Evolutionary conservation across 805 yeast genomes (phyloP).

Genomic region (Sporopachydermia quercuum): DNA sequence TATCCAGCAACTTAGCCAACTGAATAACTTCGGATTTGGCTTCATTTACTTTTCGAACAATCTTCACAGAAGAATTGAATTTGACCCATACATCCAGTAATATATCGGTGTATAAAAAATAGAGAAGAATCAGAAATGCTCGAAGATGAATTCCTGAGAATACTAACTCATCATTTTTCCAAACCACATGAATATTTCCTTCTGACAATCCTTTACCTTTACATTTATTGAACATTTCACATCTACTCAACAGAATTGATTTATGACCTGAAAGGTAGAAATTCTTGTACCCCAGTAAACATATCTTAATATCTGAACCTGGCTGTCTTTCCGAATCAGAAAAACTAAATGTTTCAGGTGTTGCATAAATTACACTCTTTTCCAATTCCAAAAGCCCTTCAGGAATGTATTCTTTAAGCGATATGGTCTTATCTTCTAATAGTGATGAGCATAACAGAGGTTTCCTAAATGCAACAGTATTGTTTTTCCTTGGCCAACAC

Average conservation of each 20-base stretch:
- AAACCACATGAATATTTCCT: slow-evolving; percentile 15
- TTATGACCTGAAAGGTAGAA: slow-evolving; percentile 15
- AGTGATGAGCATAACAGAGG: neutral
- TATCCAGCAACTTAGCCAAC: slow-evolving; percentile 2
- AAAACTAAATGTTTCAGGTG: neutral
- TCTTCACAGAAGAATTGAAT: neutral
- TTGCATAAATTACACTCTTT: neutral
- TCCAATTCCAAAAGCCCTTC: neutral
- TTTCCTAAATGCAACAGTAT: neutral
- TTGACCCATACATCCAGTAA: slow-evolving; percentile 7
- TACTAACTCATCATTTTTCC: slow-evolving; percentile 14
- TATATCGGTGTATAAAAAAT: slow-evolving; percentile 16
- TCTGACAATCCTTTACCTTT: slow-evolving; percentile 3
- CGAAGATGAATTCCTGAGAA: slow-evolving; percentile 10
- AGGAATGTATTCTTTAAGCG: neutral
- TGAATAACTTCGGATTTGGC: slow-evolving; percentile 1
- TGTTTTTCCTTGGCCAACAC: neutral
- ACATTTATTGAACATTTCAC: slow-evolving; percentile 14
- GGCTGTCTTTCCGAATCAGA: neutral
- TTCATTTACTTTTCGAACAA: neutral
- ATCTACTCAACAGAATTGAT: slow-evolving; percentile 19
- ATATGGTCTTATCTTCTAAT: neutral
- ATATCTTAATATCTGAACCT: neutral
- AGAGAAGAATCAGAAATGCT: slow-evolving; percentile 12
- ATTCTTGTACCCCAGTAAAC: neutral